Conservation (phyloP, 768 basidiomycete genomes). For the Clitopilus passeckerianus region DNA sequence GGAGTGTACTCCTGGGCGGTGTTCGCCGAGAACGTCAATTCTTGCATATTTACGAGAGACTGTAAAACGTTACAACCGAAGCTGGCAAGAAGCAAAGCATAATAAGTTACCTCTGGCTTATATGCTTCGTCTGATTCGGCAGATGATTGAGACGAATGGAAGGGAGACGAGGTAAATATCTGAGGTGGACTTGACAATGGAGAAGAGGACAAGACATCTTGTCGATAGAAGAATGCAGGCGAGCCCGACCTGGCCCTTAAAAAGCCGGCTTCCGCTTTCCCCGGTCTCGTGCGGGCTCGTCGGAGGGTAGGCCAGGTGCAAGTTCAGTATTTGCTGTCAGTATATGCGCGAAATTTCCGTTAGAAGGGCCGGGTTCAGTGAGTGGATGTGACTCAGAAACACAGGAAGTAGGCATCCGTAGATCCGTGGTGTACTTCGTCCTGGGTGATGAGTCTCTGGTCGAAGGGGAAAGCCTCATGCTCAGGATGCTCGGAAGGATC, state of each 20-base stretch:
- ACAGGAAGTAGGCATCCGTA: background rate
- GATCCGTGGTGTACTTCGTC: too few species aligned
- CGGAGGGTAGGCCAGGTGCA: background rate
- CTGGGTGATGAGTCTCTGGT: too few species aligned
- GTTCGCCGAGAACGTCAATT: too few species aligned
- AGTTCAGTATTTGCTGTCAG: background rate
- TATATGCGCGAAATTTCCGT: background rate
- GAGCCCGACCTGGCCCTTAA: background rate
- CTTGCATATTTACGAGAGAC: too few species aligned
- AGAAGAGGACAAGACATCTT: conserved; percentile 15
- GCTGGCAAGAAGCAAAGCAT: too few species aligned
- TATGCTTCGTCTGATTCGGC: background rate
- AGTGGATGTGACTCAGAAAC: background rate
- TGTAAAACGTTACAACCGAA: too few species aligned
- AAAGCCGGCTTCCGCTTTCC: background rate
- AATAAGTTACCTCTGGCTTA: background rate
- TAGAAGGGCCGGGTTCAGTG: background rate
- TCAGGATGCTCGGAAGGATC: too few species aligned
- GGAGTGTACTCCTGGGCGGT: too few species aligned
- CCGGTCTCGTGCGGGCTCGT: background rate
- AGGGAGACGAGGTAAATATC: conserved; percentile 39
- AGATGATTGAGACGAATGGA: conserved; percentile 21
- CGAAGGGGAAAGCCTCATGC: too few species aligned
- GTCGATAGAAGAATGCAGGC: background rate
- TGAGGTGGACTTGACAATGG: conserved; percentile 45